Evolutionary conservation across 2,329 filamentous ascomycete genomes (phyloP).

Genomic region (Berkeleyomyces basicola): DNA sequence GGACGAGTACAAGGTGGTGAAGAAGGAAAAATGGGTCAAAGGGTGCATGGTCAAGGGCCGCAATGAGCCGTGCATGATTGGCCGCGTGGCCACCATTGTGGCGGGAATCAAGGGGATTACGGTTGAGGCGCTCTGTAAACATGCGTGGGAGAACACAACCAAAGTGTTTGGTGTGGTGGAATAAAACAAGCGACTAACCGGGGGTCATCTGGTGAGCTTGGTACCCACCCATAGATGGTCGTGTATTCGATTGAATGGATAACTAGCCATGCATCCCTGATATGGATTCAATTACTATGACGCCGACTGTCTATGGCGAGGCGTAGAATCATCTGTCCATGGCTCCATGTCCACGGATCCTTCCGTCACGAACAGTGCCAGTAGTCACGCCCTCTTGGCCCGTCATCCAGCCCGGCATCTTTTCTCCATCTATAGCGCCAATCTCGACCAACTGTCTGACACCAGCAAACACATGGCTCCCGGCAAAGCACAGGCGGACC

Average conservation of each 20-base stretch:
- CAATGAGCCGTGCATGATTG: conserved; percentile 82
- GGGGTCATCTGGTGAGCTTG: not conserved
- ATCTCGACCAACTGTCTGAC: conserved; percentile 61
- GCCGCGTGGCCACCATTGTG: conserved; percentile 73
- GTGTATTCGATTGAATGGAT: not conserved
- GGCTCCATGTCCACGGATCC: conserved; percentile 37
- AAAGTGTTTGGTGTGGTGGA: conserved; percentile 60
- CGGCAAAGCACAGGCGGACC: conserved; percentile 52
- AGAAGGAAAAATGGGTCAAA: conserved; percentile 88
- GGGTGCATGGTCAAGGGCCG: conserved; percentile 85
- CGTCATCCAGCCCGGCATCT: conserved; percentile 82
- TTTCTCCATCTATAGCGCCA: conserved; percentile 56
- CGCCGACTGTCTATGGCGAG: not conserved
- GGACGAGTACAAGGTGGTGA: conserved; percentile 63
- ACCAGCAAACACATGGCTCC: conserved; percentile 65
- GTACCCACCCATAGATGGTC: not conserved
- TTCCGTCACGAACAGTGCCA: conserved; percentile 50
- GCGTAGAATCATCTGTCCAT: not conserved
- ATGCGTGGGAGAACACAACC: conserved; percentile 68
- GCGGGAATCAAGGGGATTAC: conserved; percentile 67
- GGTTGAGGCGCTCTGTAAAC: conserved; percentile 72
- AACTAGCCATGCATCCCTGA: not conserved
- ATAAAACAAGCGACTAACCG: not conserved
- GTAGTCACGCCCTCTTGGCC: conserved; percentile 69
- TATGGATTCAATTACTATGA: not conserved